phyloP scores from a whole-genome alignment of 768 basidiomycete species.

The Boletus barrowsii region DNA sequence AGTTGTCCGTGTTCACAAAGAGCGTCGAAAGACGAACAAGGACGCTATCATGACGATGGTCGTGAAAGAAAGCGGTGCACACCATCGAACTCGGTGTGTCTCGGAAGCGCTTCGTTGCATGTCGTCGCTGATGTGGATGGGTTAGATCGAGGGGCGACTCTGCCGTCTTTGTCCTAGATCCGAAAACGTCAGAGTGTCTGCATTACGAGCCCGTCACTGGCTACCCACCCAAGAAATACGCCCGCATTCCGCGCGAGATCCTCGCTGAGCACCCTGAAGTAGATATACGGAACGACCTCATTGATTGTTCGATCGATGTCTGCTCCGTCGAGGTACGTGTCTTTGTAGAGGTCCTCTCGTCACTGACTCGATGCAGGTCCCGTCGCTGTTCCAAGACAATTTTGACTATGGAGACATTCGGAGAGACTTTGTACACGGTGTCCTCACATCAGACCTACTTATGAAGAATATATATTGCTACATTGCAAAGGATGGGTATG shows the following conservation, averaged over 20 bases:
- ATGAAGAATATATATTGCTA: constrained; percentile 95
- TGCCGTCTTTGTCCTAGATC: constrained; percentile 75
- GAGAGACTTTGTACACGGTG: constrained; percentile 89
- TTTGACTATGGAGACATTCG: constrained; percentile 95
- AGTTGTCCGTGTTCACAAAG: constrained; percentile 85
- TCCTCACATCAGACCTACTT: constrained; percentile 89
- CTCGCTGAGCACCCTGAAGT: constrained; percentile 71
- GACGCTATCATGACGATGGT: constrained; percentile 98
- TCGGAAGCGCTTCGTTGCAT: background rate
- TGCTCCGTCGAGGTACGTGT: constrained; percentile 85
- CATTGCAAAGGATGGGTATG: constrained; percentile 84
- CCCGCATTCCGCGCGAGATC: constrained; percentile 75
- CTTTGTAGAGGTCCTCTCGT: background rate
- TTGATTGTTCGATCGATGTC: constrained; percentile 87
- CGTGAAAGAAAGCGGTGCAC: constrained; percentile 71
- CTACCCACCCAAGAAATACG: constrained; percentile 59
- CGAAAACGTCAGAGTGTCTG: constrained; percentile 73
- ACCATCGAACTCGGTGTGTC: constrained; percentile 70
- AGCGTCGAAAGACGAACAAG: constrained; percentile 80
- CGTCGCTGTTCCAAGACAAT: constrained; percentile 96
- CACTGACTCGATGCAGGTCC: constrained; percentile 55
- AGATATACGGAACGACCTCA: constrained; percentile 83
- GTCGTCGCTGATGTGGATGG: background rate
- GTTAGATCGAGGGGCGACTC: constrained; percentile 68
- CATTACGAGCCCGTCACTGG: constrained; percentile 79